Base-by-base conservation (phyloP, 2,329 filamentous ascomycete genomes). In the Aspergillus pseudotamarii region DNA sequence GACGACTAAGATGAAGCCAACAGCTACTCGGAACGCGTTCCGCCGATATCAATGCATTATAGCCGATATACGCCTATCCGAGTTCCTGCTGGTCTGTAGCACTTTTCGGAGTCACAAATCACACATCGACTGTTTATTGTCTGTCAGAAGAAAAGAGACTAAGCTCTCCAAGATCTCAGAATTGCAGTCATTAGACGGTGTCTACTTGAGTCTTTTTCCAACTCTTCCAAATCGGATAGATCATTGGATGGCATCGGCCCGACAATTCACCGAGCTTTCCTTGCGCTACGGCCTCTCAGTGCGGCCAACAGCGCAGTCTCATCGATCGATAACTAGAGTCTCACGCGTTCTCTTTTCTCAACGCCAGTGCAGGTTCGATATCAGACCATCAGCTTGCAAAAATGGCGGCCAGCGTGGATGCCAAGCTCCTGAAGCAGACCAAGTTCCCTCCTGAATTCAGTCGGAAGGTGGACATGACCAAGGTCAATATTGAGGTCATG, bases 401-500 rank as follows among this genome's bases (percentile, higher is more conserved):
- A 68, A 95, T 95, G 92, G 90, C 92, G 71, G 89, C 90, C 60
- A 91, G 88, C 68, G 92, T 95, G 66, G 94, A 97, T 79, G 90
- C 91, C 68, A 96, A 96, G 83, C 87, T 96, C 72, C 83, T 97
- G 61, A 92, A 90, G 84, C 89, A 90, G 78, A 98, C 94, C 61
- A 97, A 96, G 75, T 98, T 97, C 68, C 95, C 95, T 53, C 86
- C 90, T 9, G 93, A 97, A 75, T 99, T 98, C 81, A 94, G 87
- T 75, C 89, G 92, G 76, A 97, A 97, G 83, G 95, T 99, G 68
- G 94, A 99, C 82, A 97, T 96, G 88, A 88, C 89, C 71, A 98
- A 98, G 82, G 93, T 99, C 79, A 97, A 99, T 76, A 84, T 97
- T 57, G 93, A 96, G 78, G 92, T 99, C 61, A 96, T 99, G 89